These are phyloP conservation scores for Teratosphaeria viscida DNA, from an alignment of 2,329 filamentous ascomycete species.

Conservation along the genomic window DNA sequence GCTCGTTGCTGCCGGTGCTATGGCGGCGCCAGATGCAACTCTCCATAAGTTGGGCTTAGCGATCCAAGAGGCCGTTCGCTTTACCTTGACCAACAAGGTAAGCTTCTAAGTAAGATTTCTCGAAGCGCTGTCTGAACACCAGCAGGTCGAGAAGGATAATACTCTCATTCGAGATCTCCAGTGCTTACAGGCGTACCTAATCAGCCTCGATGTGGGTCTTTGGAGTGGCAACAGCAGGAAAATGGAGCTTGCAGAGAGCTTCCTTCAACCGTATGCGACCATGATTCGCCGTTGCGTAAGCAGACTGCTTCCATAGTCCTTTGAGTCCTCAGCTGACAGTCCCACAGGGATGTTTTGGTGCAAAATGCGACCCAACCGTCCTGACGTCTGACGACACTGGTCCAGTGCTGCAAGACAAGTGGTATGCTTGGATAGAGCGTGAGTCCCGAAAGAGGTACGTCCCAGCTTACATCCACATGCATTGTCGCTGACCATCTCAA, in stretches of 20 bases:
- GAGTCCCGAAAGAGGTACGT: neutral
- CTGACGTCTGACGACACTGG: neutral
- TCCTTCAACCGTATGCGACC: neutral
- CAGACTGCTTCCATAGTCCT: neutral
- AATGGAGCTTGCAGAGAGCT: neutral
- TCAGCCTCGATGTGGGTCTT: neutral
- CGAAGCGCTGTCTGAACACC: neutral
- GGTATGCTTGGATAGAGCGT: neutral
- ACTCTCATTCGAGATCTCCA: neutral
- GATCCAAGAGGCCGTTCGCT: constrained; percentile 36
- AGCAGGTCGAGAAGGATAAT: neutral
- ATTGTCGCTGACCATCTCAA: neutral
- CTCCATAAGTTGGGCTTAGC: constrained; percentile 43
- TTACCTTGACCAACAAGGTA: neutral
- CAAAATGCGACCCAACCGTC: neutral
- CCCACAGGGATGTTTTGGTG: neutral
- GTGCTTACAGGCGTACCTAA: neutral
- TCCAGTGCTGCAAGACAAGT: neutral
- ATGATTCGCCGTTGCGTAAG: neutral
- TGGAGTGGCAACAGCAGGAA: neutral
- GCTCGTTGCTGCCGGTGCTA: neutral
- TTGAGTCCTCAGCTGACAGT: neutral
- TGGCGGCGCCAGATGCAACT: neutral
- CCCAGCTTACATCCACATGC: neutral
- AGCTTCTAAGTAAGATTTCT: neutral